These are phyloP conservation scores for Apophysomyces elegans DNA, from an alignment of 371 early-diverging fungal genomes.

Conservation along the genomic window DNA sequence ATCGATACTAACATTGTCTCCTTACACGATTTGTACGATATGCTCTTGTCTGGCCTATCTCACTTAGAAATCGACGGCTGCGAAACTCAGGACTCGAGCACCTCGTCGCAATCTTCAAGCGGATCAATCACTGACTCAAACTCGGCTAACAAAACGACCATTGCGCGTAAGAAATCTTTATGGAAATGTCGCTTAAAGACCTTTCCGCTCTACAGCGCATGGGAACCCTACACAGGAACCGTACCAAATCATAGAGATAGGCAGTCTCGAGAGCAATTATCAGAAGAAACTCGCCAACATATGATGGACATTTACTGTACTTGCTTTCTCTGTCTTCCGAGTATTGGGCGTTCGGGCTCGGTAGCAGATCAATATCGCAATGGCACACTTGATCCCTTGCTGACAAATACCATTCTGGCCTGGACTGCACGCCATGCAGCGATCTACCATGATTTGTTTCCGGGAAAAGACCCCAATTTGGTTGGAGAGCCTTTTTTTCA, in stretches of 20 bases:
- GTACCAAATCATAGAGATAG: slow-evolving; percentile 4
- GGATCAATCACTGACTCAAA: neutral
- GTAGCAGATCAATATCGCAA: slow-evolving; percentile 20
- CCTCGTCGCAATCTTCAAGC: slow-evolving; percentile 32
- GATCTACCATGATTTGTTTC: slow-evolving; percentile 47
- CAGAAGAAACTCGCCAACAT: slow-evolving; percentile 22
- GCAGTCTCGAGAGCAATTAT: slow-evolving; percentile 3
- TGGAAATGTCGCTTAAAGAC: slow-evolving; percentile 23
- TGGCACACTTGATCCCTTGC: slow-evolving; percentile 32
- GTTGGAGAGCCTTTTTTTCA: slow-evolving; percentile 47
- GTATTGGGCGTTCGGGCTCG: slow-evolving; percentile 19
- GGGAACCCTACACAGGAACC: slow-evolving; percentile 13
- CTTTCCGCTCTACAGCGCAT: slow-evolving; percentile 12
- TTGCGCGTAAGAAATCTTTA: slow-evolving; percentile 22
- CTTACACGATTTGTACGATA: slow-evolving; percentile 43
- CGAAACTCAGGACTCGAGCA: slow-evolving; percentile 9
- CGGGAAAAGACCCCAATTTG: slow-evolving; percentile 47
- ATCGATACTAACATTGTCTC: slow-evolving; percentile 52
- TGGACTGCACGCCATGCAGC: slow-evolving; percentile 57
- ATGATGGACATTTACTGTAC: slow-evolving; percentile 26
- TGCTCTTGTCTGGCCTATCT: slow-evolving; percentile 42
- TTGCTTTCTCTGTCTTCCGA: slow-evolving; percentile 39
- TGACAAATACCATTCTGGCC: slow-evolving; percentile 44
- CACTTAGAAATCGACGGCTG: slow-evolving; percentile 24
- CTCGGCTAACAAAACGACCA: slow-evolving; percentile 17